Percentiles rank a stretch among this genome's conserved stretches.
These are phyloP conservation scores for Phaeotremella skinneri DNA, from an alignment of 768 basidiomycete species.

Conservation along the genomic window DNA sequence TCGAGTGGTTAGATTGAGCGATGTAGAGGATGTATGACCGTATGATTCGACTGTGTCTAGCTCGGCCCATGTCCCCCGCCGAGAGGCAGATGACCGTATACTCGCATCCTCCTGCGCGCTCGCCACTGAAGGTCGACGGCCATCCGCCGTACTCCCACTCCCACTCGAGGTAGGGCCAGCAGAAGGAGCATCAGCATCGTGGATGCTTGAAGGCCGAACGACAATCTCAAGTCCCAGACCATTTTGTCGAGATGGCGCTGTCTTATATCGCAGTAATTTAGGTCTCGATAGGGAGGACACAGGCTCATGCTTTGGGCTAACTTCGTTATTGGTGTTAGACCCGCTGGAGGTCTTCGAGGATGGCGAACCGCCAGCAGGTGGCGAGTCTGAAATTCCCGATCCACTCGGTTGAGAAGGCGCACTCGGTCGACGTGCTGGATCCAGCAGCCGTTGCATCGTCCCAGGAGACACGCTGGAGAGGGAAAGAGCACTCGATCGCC, in stretches of 20 bases:
- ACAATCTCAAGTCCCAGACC: slow-evolving; percentile 34
- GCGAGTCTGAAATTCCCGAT: neutral
- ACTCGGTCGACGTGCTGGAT: slow-evolving; percentile 1
- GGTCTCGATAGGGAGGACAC: slow-evolving; percentile 12
- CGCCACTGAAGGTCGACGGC: neutral
- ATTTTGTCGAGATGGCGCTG: slow-evolving; percentile 26
- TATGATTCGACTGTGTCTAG: slow-evolving; percentile 29
- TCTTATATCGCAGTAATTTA: slow-evolving; percentile 34
- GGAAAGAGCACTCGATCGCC: neutral
- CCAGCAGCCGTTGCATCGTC: neutral
- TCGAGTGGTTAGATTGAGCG: slow-evolving; percentile 9
- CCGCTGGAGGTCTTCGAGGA: neutral
- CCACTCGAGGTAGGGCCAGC: slow-evolving; percentile 1
- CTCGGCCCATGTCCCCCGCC: slow-evolving; percentile 28
- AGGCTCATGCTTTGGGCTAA: neutral
- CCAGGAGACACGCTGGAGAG: neutral
- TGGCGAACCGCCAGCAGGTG: neutral
- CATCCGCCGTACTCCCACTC: neutral
- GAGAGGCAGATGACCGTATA: neutral
- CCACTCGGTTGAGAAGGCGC: neutral
- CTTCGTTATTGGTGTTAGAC: neutral
- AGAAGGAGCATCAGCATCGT: slow-evolving; percentile 1
- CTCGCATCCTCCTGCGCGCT: neutral
- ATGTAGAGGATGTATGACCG: slow-evolving; percentile 17
- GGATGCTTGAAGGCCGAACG: slow-evolving; percentile 18